Evolutionary conservation across 441 rosid genomes (phyloP).

Genomic region (Viola pubescens): DNA sequence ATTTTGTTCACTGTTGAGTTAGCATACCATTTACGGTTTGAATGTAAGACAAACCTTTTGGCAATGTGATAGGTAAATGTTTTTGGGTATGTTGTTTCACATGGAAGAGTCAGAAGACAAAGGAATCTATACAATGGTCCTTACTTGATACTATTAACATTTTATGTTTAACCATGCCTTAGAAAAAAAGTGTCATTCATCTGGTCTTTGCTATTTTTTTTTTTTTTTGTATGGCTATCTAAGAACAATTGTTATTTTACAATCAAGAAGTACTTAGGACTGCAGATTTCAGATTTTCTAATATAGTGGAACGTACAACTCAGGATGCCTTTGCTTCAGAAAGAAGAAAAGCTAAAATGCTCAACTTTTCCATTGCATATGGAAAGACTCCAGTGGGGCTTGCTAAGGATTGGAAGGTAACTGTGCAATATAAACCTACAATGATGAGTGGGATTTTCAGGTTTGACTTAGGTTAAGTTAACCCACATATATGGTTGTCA

Average conservation of each 20-base stretch:
- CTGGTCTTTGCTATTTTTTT: conserved; percentile 5
- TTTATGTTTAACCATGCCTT: too few relatives aligned
- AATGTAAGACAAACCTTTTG: too few relatives aligned
- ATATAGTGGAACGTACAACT: conserved; percentile 10
- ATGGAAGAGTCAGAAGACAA: too few relatives aligned
- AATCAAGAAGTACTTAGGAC: background rate
- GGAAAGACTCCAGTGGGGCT: conserved; percentile 93
- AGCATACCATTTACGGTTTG: too few relatives aligned
- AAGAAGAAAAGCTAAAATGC: conserved; percentile 98
- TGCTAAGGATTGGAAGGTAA: conserved; percentile 96
- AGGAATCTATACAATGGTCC: too few relatives aligned
- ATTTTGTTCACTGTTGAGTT: too few relatives aligned
- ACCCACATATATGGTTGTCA: conserved; percentile 9
- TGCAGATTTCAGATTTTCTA: background rate
- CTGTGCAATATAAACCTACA: conserved; percentile 6
- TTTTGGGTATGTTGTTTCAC: too few relatives aligned
- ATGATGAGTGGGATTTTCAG: conserved; percentile 8
- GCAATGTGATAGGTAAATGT: too few relatives aligned
- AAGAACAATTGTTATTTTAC: background rate
- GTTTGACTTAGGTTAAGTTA: conserved; percentile 17
- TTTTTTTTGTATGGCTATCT: background rate
- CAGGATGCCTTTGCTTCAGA: conserved; percentile 93
- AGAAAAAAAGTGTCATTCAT: background rate
- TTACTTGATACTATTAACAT: too few relatives aligned
- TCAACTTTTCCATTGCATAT: conserved; percentile 93